Evolutionary conservation across 2,329 filamentous ascomycete species (phyloP), one percentile per base, ranked within the genome.

Genomic region (Aspergillus sp.): DNA sequence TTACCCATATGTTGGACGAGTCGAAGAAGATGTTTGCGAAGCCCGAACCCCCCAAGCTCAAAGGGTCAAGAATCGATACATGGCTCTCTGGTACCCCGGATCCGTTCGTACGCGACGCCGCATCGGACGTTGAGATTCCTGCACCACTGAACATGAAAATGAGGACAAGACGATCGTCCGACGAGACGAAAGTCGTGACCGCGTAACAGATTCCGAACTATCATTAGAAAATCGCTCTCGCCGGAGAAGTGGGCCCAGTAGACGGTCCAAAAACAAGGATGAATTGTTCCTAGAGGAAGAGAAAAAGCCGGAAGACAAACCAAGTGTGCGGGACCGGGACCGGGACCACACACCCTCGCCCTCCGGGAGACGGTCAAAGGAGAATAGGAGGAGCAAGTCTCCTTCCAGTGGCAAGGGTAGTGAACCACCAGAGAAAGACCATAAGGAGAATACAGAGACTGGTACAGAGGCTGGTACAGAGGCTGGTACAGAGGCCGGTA

Each of bases 51-150:
- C 63, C 69, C 1, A 60, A 63, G 42, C 69, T 70, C 26, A 64
- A 73, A 41, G 67, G 74, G 9, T 72, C 73, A 44, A 78, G 78
- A 42, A 75, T 84, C 28, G 77, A 83, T 61, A 77, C 79, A 42
- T 84, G 81, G 81, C 71, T 84, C 4, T 74, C 73, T 2, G 69
- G 68, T 44, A 79, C 77, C 2, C 70, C 74, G 6, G 77, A 81
- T 60, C 76, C 77, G 2, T 78, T 80, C 48, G 50, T 73, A 42
- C 74, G 77, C n/a, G 60, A 60, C 26, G 53, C 60, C 30, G 56
- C 59, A 26, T 54, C 57, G 3, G 57, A 59, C 29, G 65, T 61
- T 39, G 68, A 71, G 41, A 58, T 71, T 32, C 68, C 70, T 6
- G 63, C 64, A 28, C 68, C 69, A 7, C 46, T 71, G 29, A 69